phyloP scores from a whole-genome alignment of 73 alveolate species.

The Paraurostyla sp. region DNA sequence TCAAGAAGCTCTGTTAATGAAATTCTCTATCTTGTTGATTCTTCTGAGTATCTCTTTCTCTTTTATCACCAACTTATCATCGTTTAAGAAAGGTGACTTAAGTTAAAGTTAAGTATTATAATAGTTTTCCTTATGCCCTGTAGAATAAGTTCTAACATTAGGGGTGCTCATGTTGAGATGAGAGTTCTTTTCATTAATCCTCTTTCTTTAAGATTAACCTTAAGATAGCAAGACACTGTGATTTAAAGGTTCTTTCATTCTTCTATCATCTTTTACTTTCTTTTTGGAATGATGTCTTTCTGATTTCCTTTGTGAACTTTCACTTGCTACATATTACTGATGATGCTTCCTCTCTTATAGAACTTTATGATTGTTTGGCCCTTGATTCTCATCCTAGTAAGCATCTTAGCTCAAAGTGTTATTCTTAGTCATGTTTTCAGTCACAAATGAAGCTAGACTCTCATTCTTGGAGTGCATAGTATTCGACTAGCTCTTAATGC shows the following conservation, averaged over 20 bases:
- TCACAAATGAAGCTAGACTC: background rate
- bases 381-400: too few species aligned
- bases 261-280: background rate
- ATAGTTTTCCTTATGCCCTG: background rate
- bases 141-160: background rate
- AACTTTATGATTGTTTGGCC: too few species aligned
- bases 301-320: background rate
- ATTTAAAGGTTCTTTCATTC: background rate
- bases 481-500: background rate
- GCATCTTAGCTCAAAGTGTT: background rate
- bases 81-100: background rate
- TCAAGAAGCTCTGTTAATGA: constrained; percentile 9
- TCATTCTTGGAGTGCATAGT: background rate
- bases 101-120: background rate
- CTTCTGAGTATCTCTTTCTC: constrained; percentile 39
- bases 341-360: too few species aligned
- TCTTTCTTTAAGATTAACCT: background rate
- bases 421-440: background rate
- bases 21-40: constrained; percentile 24
- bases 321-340: background rate
- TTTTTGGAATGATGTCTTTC: background rate
- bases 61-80: constrained; percentile 13
- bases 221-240: too few species aligned
- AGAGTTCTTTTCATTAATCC: background rate
- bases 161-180: background rate